Conservation (phyloP, 2,329 filamentous ascomycete species). For the Scedosporium minutisporum region DNA sequence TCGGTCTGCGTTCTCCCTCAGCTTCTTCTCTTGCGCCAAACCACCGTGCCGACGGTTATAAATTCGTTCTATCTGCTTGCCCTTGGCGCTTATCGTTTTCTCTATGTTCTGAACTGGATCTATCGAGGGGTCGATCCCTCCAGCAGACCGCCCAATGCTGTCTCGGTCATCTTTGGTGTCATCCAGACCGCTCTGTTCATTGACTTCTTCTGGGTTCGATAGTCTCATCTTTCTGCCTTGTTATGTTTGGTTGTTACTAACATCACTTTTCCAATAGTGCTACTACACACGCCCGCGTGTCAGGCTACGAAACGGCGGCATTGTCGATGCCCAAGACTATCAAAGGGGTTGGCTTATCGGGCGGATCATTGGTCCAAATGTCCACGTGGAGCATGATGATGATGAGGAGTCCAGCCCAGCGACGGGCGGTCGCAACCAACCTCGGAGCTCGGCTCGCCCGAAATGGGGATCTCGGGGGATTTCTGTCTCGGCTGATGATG, state of each 20-base stretch:
- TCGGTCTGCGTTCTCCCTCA: constrained; percentile 86
- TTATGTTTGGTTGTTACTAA: background rate
- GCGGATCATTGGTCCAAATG: constrained; percentile 56
- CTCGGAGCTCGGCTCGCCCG: constrained; percentile 21
- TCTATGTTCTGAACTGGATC: constrained; percentile 93
- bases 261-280: background rate
- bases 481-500: constrained; percentile 57
- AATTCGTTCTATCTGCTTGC: constrained; percentile 92
- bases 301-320: constrained; percentile 78
- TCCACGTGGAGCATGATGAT: constrained; percentile 48
- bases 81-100: constrained; percentile 74
- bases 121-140: constrained; percentile 51
- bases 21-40: constrained; percentile 82
- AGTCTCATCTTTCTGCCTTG: background rate
- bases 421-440: constrained; percentile 22
- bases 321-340: constrained; percentile 85
- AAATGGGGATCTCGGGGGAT: constrained; percentile 58
- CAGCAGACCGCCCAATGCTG: constrained; percentile 52
- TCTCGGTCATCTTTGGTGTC: constrained; percentile 76
- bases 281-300: constrained; percentile 90
- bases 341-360: constrained; percentile 75
- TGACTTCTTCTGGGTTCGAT: constrained; percentile 81
- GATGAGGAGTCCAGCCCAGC: constrained; percentile 52
- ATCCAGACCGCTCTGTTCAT: constrained; percentile 84
- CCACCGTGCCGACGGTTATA: constrained; percentile 90